Evolutionary conservation across 2,329 filamentous ascomycete species (phyloP), one percentile per base, ranked within the genome.

Genomic region (Phyllosticta citriasiana): DNA sequence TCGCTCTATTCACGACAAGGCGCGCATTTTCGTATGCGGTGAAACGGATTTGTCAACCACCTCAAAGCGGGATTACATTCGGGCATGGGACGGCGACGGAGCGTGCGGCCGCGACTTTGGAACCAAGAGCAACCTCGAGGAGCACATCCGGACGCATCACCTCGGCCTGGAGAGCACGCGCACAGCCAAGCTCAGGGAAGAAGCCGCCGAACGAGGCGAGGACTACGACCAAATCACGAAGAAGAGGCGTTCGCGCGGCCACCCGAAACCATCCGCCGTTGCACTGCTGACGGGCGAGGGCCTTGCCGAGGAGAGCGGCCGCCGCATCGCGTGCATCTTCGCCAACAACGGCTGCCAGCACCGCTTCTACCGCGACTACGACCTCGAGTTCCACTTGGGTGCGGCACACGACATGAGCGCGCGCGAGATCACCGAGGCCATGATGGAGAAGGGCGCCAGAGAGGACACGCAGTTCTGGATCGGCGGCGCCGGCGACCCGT

Each of bases 101-200:
- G 89, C 87, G 16, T 97, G 93, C 69, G 88, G 87, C 2, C 83
- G 85, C 63, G 82, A 82, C 40, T 94, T 95, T 69, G 83, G 84
- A 62, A 88, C 87, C 64, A 96, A 95, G 72, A 82, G 84, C 19
- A 85, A 85, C 30, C 80, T 97, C 0, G 88, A 93, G 72, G 88
- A 94, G 66, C 93, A 97, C 70, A 81, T 97, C 53, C 86, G 89
- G 22, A 91, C 88, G 55, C 83, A 89, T 24, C 93, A 97, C 71
- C 78, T 96, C 26, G 84, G 86, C n/a, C 75, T 83, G 24, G 74
- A 72, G 10, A 76, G 74, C 62, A 71, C 70, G 62, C 75, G 69
- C 60, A 65, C 68, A 53, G 63, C 64, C 55, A 74, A 70, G 68
- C 70, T 72, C 64, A 65, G 70, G 57, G 67, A 69, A 62, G 73